Conservation (phyloP, 805 yeast genomes). For the Candida rishiriensis region DNA sequence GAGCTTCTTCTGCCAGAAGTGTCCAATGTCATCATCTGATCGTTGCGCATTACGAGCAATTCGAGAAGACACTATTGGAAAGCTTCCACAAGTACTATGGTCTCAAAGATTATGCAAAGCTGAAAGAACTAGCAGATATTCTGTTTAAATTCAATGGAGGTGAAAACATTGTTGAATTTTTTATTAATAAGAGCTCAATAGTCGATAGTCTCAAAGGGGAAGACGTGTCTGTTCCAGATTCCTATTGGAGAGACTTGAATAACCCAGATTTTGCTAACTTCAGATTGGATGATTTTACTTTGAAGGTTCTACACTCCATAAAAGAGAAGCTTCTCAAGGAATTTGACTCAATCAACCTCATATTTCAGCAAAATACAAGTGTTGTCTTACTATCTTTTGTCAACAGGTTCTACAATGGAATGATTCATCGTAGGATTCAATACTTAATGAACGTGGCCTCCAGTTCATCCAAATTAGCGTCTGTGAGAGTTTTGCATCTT, state of each 20-base stretch:
- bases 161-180: conserved; percentile 71
- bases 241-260: conserved; percentile 54
- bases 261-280: conserved; percentile 52
- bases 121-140: conserved; percentile 73
- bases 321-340: conserved; percentile 62
- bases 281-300: conserved; percentile 49
- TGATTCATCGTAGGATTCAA: conserved; percentile 53
- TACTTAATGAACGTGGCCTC: conserved; percentile 58
- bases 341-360: conserved; percentile 65
- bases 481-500: conserved; percentile 68
- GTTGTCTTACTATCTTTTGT: conserved; percentile 64
- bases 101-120: conserved; percentile 58
- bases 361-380: conserved; percentile 57
- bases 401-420: conserved; percentile 73
- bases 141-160: conserved; percentile 83
- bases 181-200: conserved; percentile 72
- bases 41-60: conserved; percentile 65
- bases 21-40: conserved; percentile 39
- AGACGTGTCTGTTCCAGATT: conserved; percentile 24
- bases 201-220: conserved; percentile 45
- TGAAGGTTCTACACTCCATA: conserved; percentile 49
- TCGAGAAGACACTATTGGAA: conserved; percentile 68
- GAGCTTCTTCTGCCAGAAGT: conserved; percentile 25
- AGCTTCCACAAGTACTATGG: conserved; percentile 73
- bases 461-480: conserved; percentile 61